phyloP scores from a whole-genome alignment of 2,329 filamentous ascomycete genomes.

The Penicillium psychrosexuale region DNA sequence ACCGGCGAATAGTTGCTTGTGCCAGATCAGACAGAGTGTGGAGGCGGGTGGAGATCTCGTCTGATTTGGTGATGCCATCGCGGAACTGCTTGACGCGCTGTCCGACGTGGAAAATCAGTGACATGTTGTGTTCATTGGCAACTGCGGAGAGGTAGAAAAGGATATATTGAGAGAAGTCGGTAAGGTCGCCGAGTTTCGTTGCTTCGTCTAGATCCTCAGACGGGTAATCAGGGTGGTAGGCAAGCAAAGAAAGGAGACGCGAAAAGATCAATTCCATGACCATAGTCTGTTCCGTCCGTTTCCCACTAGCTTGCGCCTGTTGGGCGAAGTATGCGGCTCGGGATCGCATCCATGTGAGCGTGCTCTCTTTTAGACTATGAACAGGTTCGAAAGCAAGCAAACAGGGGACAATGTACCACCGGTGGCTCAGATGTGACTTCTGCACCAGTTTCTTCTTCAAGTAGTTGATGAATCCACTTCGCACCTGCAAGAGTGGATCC shows the following conservation, averaged over 20 bases:
- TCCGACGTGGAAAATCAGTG: conserved; percentile 84
- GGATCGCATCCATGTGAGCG: conserved; percentile 85
- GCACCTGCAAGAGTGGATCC: conserved; percentile 70
- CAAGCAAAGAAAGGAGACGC: conserved; percentile 79
- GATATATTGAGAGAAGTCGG: conserved; percentile 83
- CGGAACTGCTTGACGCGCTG: conserved; percentile 88
- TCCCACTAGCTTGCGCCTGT: conserved; percentile 36
- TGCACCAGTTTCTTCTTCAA: conserved; percentile 67
- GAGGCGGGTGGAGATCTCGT: conserved; percentile 51
- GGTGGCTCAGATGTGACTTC: conserved; percentile 67
- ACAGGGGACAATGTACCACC: conserved; percentile 89
- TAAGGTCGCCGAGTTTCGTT: conserved; percentile 58
- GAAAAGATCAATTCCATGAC: conserved; percentile 79
- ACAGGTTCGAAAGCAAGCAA: conserved; percentile 87
- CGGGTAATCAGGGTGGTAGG: conserved; percentile 87
- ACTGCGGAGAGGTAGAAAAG: conserved; percentile 82
- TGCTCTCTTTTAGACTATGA: conserved; percentile 66
- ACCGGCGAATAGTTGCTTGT: conserved; percentile 76
- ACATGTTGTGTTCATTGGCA: conserved; percentile 80
- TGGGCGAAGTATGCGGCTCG: conserved; percentile 65
- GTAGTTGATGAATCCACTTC: conserved; percentile 74
- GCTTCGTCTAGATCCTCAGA: conserved; percentile 35
- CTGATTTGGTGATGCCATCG: conserved; percentile 66
- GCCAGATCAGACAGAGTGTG: conserved; percentile 87
- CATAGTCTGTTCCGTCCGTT: conserved; percentile 52